Conservation (phyloP, 129 eudicot species). For the Centaurea solstitialis region DNA sequence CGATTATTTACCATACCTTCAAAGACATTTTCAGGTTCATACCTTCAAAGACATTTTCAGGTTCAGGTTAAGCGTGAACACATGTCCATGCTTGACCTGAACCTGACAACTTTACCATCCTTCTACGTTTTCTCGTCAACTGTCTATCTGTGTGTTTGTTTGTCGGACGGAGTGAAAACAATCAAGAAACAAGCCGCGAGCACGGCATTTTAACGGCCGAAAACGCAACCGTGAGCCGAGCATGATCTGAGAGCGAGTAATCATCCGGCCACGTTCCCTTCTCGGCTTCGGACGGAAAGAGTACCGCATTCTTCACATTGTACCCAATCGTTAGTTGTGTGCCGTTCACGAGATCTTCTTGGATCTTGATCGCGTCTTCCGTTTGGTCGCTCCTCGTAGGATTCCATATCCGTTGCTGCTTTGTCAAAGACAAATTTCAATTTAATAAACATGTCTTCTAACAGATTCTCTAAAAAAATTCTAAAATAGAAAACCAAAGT, state of each 20-base stretch:
- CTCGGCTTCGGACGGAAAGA: constrained; percentile 80
- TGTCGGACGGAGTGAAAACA: background rate
- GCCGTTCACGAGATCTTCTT: constrained; percentile 24
- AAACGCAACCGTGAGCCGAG: constrained; percentile 84
- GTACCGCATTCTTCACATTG: constrained; percentile 76
- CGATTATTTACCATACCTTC: background rate
- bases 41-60: background rate
- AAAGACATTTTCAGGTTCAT: background rate
- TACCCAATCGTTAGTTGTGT: constrained; percentile 60
- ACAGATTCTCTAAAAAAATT: no score
- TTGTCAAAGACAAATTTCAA: background rate
- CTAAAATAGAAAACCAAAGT: no score
- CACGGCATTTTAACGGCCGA: constrained; percentile 46
- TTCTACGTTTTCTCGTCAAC: background rate
- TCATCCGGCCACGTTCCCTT: constrained; percentile 91
- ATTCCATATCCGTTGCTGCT: constrained; percentile 80
- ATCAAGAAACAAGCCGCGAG: background rate
- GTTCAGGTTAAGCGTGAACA: background rate
- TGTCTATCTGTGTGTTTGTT: background rate
- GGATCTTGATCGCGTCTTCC: constrained; percentile 27
- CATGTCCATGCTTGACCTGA: background rate
- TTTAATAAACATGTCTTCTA: background rate
- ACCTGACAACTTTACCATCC: background rate
- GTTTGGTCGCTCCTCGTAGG: constrained; percentile 37
- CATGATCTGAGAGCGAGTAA: constrained; percentile 87